Evolutionary conservation across 805 yeast genomes (phyloP), one percentile per base, ranked within the genome.

Genomic region (Candida coquimbonensis): DNA sequence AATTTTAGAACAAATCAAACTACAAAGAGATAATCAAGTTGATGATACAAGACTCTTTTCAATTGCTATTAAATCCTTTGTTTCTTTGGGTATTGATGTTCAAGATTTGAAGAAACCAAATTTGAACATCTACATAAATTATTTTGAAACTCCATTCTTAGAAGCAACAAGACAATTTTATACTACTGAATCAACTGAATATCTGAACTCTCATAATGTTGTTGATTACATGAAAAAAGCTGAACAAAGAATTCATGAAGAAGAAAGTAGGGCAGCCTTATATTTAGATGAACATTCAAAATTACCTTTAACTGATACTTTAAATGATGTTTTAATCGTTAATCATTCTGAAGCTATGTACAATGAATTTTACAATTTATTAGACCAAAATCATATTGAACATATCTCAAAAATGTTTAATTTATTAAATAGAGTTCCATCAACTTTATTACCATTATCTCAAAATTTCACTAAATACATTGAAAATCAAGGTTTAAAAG

Each of bases 201-300:
- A 81, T 61, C 70, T 93, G 49, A 66, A 74, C 4, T 76, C 78
- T 29, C 85, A 89, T 63, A 84, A 88, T 52, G 91, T 91, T 41
- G 91, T 90, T 24, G 96, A 88, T 58, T 93, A 93, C 67, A 81
- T 93, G 77, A 79, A 77, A 49, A 87, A 83, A 62, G 96, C 96
- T 36, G 89, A 86, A 55, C 74, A 77, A 44, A 75, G 97, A 50
- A 77, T 95, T 42, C 77, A 76, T 35, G 96, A 89, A 61, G 99
- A 93, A 66, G 79, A 84, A 50, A 75, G 81, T 39, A 75, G 93
- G 37, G 81, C 91, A 50, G 81, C 80, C 46, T 75, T 83, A 61
- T 83, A 85, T 58, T 75, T 93, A 64, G 96, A 91, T 64, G 89
- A 83, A 39, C 89, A 87, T 61, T 85, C 96, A 6, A 84, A 84